These are phyloP conservation scores for Onygenales sp. DNA, from an alignment of 2,329 filamentous ascomycete genomes.

Conservation along the genomic window DNA sequence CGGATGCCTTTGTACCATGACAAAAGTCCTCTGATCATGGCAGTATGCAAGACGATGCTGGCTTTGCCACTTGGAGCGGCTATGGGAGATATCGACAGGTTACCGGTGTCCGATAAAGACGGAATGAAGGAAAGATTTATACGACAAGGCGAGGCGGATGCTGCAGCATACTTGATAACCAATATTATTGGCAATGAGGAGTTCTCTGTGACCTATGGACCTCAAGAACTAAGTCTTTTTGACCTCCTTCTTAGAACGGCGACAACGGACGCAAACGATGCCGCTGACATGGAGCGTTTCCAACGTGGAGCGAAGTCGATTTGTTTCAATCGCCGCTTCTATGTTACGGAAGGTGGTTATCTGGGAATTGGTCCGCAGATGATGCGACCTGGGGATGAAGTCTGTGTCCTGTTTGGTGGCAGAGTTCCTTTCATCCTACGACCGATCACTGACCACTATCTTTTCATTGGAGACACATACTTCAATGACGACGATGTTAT, in stretches of 20 bases:
- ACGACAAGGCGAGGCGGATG: neutral
- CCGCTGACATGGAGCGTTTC: neutral
- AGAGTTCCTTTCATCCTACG: constrained; percentile 5
- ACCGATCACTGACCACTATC: neutral
- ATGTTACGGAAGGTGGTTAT: constrained; percentile 4
- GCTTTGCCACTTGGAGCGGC: neutral
- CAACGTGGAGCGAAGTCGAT: neutral
- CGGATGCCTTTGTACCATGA: constrained; percentile 3
- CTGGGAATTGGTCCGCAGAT: constrained; percentile 4
- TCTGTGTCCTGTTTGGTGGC: constrained; percentile 6
- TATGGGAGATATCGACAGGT: neutral
- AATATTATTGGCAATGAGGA: neutral
- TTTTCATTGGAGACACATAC: constrained; percentile 5
- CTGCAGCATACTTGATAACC: constrained; percentile 1
- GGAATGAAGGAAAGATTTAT: constrained; percentile 2
- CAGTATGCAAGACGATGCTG: neutral
- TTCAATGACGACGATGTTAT: constrained; percentile 2
- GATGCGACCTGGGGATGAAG: constrained; percentile 2
- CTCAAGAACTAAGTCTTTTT: neutral
- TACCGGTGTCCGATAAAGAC: neutral
- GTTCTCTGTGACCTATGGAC: constrained; percentile 1
- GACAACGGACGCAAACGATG: neutral
- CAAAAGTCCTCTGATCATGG: neutral
- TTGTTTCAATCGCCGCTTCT: constrained; percentile 1
- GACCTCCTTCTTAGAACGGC: neutral